A percentile compares a stretch with the other conserved stretches of the same genome.
phyloP scores from a whole-genome alignment of 2,329 filamentous ascomycete species.

The Bisporella sp. region DNA sequence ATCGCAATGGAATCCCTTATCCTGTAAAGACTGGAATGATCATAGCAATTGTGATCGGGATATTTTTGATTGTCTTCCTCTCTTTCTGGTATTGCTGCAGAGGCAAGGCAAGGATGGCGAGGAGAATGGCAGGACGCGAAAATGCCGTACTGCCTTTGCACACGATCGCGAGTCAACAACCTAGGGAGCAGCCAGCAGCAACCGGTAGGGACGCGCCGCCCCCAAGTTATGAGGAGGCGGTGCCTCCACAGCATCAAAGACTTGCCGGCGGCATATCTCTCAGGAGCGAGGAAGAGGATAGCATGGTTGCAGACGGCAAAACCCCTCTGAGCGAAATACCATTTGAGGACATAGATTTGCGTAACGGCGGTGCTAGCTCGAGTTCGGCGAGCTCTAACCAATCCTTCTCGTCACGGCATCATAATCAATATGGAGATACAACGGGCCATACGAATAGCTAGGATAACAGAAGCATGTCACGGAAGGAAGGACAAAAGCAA shows the following conservation, averaged over 20 bases:
- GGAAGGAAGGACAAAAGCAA: too few species aligned
- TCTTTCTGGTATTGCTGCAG: slow-evolving; percentile 5
- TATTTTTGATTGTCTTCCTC: not conserved
- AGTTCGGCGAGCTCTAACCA: not conserved
- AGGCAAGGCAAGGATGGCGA: not conserved
- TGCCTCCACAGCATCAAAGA: not conserved
- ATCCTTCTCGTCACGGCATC: not conserved
- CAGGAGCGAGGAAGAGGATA: slow-evolving; percentile 14
- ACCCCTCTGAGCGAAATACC: slow-evolving; percentile 23
- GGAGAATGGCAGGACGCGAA: not conserved
- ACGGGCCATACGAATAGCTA: slow-evolving; percentile 1
- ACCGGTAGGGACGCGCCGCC: not conserved
- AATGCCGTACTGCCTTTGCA: not conserved
- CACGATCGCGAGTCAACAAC: not conserved
- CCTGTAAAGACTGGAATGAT: not conserved
- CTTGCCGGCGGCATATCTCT: not conserved
- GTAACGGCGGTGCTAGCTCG: not conserved
- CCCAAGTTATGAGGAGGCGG: not conserved
- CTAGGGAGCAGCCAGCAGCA: not conserved
- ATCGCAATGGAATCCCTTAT: not conserved
- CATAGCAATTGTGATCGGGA: not conserved
- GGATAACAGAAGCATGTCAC: not conserved
- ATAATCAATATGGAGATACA: not conserved
- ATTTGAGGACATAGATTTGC: slow-evolving; percentile 21
- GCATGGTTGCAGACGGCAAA: slow-evolving; percentile 21